Base-by-base conservation (phyloP, 768 basidiomycete species). In the Hypholoma sublateritium region DNA sequence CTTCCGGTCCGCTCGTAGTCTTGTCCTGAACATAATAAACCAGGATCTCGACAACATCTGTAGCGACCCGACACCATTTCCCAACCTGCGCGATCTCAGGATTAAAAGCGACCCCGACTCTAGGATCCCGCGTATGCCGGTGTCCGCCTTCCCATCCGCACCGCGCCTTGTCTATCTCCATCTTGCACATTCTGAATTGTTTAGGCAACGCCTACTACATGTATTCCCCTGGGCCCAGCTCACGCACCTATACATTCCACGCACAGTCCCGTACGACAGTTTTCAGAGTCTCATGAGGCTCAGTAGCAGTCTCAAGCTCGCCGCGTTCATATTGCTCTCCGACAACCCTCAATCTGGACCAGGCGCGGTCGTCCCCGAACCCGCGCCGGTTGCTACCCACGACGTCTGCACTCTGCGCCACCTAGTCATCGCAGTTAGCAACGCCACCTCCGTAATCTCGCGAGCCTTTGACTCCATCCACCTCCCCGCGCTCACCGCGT, bases 1-100 rank as follows among this genome's bases (percentile, higher is more conserved):
- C 17, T 53, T 53, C 21, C 42, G 53, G 6, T 45, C 53, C n/a
- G 42, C 53, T 4, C 34, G 32, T 6, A 34, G 32, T 5, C 42
- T 53, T 22, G 16, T 7, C 13, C 43, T 53, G 14, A 11, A 32
- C 5, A 21, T 45, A n/a, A 44, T 28, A 17, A 45, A 44, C 32
- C 53, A 53, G 21, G 53, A 53, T 8, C 42, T 53, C 13, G 53
- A 53, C 34, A 14, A 36, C 32, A 53, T 53, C 17, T 53, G 53
- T 11, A 16, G 28, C n/a, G 43, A 53, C 32, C 32, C 28, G 4
- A 21, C 28, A 19, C 28, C 43, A 1, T 53, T 53, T 45, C 43
- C 32, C 2, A 46, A 53, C 34, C 53, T 53, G 5, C 6, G 19
- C 9, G 43, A 53, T 12, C 42, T 53, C 19, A 44, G 53, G 36